Base-by-base conservation (phyloP, 495 filamentous ascomycete species). In the Lichenothelia convexa region DNA sequence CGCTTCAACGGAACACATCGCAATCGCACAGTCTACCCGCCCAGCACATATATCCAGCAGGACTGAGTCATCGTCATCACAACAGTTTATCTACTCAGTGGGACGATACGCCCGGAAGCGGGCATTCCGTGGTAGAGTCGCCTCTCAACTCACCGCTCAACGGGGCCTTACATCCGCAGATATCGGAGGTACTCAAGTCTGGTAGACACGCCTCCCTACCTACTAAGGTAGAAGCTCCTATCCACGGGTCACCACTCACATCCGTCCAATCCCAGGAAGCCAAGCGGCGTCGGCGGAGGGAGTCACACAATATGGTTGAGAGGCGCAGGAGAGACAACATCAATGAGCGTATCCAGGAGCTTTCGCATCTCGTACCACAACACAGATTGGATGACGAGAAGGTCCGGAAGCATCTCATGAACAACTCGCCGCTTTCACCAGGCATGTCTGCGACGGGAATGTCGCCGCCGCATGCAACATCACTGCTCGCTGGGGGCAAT, bases 381-480 rank as follows among this genome's bases (percentile, higher is more conserved):
- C 89, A 97, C 53, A 77, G 89, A 12, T 67, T 97, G 11, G 89
- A 97, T 47, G 89, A 97, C 51, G 89, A 97, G 55, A 94, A 93
- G 51, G 75, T 97, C 20, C 78, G 84, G 22, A 95, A 95, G 55
- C 80, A 91, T 36, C 73, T 95, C 12, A 71, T 83, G 40, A 94
- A 86, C 51, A 92, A 86, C 44, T 80, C 78, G 2, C 76, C 85
- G 2, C 61, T 94, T 3, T 87, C 86, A 30, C 82, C 83, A 36
- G 75, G 78, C 12, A 68, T 89, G 11, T 66, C 68, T 9, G 71
- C 70, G 19, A 67, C 67, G 20, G 62, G 67, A 35, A 64, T 68
- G 53, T 67, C 63, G 32, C 73, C 73, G 6, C 67, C 73, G 21
- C 82, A 81, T 49, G 81, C 87, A 7, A 93, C 89, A 1, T 94